Evolutionary conservation across 1,284 basidiomycete species (phyloP).

Genomic region (Mrakiaceae sp.): DNA sequence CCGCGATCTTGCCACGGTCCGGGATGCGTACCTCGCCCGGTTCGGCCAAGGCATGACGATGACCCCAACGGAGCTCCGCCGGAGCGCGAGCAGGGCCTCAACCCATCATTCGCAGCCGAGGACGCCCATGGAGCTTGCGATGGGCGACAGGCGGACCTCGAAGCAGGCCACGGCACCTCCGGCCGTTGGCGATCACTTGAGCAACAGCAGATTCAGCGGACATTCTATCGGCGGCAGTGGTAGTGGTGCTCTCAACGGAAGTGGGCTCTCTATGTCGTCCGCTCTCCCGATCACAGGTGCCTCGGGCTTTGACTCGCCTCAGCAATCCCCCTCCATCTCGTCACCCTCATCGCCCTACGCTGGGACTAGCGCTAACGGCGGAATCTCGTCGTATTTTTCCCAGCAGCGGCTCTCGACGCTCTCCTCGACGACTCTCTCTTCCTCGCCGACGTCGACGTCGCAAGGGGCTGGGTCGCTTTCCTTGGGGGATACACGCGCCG

Average conservation of each 20-base stretch:
- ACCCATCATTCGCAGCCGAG: conserved; percentile 22
- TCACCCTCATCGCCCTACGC: too few relatives aligned
- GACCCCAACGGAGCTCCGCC: too few relatives aligned
- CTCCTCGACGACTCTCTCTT: not conserved
- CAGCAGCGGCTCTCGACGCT: not conserved
- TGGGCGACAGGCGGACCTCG: too few relatives aligned
- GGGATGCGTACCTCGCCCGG: conserved; percentile 58
- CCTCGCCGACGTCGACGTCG: not conserved
- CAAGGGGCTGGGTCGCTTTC: conserved; percentile 45
- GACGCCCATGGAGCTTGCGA: not conserved
- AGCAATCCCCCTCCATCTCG: too few relatives aligned
- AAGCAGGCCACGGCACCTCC: too few relatives aligned
- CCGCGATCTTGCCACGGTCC: conserved; percentile 70
- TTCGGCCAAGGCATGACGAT: conserved; percentile 14
- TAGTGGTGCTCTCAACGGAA: too few relatives aligned
- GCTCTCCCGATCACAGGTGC: too few relatives aligned
- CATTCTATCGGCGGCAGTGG: too few relatives aligned
- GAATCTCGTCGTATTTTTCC: not conserved
- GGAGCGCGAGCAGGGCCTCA: conserved; percentile 16
- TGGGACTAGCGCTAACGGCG: not conserved
- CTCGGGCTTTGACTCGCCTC: too few relatives aligned
- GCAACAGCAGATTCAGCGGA: too few relatives aligned
- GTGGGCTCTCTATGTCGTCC: too few relatives aligned
- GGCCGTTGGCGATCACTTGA: too few relatives aligned
- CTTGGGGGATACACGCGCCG: conserved; percentile 53